phyloP scores from a whole-genome alignment of 1,284 basidiomycete genomes.

The Tilletia caries region DNA sequence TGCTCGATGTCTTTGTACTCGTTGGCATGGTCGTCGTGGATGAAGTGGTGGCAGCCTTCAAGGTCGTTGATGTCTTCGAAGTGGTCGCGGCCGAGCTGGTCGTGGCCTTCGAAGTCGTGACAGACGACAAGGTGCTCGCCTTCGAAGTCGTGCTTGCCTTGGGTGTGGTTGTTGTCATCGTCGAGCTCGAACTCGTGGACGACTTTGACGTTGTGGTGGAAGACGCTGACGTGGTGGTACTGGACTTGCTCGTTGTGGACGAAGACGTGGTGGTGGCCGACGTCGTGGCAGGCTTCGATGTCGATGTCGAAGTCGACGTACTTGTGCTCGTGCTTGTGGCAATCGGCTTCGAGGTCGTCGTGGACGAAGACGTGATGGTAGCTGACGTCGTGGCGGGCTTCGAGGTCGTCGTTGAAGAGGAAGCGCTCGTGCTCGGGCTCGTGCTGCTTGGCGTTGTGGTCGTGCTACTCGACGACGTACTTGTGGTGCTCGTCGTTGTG shows the following conservation, averaged over 20 bases:
- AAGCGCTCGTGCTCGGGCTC: too few species aligned
- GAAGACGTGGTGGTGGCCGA: too few species aligned
- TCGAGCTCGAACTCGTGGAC: neutral
- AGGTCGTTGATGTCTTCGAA: neutral
- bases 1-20: neutral
- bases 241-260: neutral
- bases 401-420: too few species aligned
- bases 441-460: too few species aligned
- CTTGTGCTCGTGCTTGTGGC: too few species aligned
- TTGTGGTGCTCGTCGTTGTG: too few species aligned
- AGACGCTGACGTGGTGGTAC: neutral
- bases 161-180: neutral
- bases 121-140: neutral
- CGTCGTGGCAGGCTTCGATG: too few species aligned
- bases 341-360: too few species aligned
- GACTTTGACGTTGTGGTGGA: neutral
- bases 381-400: neutral
- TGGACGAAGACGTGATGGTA: too few species aligned
- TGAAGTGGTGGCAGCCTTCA: neutral
- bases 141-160: constrained; percentile 10
- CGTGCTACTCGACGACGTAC: too few species aligned
- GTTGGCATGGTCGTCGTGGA: neutral
- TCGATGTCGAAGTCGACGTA: too few species aligned
- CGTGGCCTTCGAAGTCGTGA: constrained; percentile 15
- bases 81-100: too few species aligned